Percentiles rank a stretch among this genome's conserved stretches.
phyloP scores from a whole-genome alignment of 495 filamentous ascomycete species.

The Pyrenopolyporus hunteri region DNA sequence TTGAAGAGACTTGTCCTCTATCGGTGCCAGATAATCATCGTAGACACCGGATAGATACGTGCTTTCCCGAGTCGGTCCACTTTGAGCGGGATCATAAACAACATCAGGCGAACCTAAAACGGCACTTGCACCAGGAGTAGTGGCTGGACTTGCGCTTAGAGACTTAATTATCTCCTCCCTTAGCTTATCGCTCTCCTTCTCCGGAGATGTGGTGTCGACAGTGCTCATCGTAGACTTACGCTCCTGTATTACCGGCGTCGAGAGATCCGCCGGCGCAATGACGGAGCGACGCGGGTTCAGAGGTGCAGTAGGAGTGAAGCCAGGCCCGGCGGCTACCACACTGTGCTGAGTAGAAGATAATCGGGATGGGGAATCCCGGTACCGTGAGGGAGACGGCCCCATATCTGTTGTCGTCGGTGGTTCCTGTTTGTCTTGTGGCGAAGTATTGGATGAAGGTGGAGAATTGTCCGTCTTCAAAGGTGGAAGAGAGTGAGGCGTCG shows the following conservation, averaged over 20 bases:
- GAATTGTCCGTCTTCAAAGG: slow-evolving; percentile 30
- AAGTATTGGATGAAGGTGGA: slow-evolving; percentile 1
- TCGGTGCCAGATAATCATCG: slow-evolving; percentile 50
- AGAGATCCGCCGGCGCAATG: slow-evolving; percentile 36
- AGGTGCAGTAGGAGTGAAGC: slow-evolving; percentile 55
- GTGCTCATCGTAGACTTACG: slow-evolving; percentile 63
- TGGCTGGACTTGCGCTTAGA: slow-evolving; percentile 54
- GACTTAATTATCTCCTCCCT: slow-evolving; percentile 81
- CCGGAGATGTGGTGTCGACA: slow-evolving; percentile 59
- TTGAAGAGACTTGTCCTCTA: slow-evolving; percentile 43
- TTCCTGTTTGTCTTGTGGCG: neutral
- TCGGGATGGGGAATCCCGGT: slow-evolving; percentile 8
- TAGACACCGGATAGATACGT: slow-evolving; percentile 54
- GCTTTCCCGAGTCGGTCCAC: slow-evolving; percentile 46
- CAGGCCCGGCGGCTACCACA: slow-evolving; percentile 21
- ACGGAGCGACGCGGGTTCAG: slow-evolving; percentile 50
- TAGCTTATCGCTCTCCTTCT: slow-evolving; percentile 77
- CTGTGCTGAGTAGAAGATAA: slow-evolving; percentile 25
- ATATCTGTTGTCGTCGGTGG: slow-evolving; percentile 3
- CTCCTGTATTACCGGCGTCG: slow-evolving; percentile 48
- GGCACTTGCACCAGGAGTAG: slow-evolving; percentile 22
- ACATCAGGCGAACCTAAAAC: slow-evolving; percentile 4
- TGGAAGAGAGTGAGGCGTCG: slow-evolving; percentile 29
- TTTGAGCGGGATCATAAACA: slow-evolving; percentile 33
- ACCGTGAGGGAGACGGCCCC: slow-evolving; percentile 4